These are phyloP conservation scores for Colletotrichum eleusines DNA, from an alignment of 2,329 filamentous ascomycete genomes.

Conservation along the genomic window DNA sequence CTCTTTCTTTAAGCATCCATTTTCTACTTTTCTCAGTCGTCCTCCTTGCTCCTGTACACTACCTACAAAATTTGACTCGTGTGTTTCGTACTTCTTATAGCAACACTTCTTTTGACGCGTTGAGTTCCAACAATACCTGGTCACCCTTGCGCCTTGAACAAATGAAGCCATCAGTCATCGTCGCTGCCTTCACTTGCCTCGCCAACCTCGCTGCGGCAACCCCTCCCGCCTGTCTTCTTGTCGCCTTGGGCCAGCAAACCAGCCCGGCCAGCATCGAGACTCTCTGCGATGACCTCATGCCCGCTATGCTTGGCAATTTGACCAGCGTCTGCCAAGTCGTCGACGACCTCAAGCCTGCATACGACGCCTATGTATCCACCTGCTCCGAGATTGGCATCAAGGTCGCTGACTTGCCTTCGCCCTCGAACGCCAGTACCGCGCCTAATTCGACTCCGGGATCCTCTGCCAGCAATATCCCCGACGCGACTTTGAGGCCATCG, in stretches of 20 bases:
- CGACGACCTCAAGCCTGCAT: slow-evolving; percentile 29
- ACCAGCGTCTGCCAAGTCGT: slow-evolving; percentile 26
- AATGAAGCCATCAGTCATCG: slow-evolving; percentile 26
- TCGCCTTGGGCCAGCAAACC: slow-evolving; percentile 38
- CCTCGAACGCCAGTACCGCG: background rate
- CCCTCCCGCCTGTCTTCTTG: slow-evolving; percentile 42
- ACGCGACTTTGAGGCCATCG: slow-evolving; percentile 11
- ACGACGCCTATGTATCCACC: slow-evolving; percentile 29
- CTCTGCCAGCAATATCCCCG: background rate
- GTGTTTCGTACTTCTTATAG: background rate
- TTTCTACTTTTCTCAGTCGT: background rate
- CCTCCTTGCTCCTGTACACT: background rate
- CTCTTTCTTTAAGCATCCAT: background rate
- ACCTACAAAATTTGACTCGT: background rate
- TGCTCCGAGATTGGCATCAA: slow-evolving; percentile 32
- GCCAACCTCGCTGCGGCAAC: slow-evolving; percentile 26
- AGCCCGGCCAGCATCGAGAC: slow-evolving; percentile 26
- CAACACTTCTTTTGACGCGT: background rate
- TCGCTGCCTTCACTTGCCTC: slow-evolving; percentile 32
- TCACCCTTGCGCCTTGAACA: background rate
- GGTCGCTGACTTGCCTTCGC: slow-evolving; percentile 18
- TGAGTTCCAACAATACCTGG: background rate
- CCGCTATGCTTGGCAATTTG: slow-evolving; percentile 39
- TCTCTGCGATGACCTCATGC: slow-evolving; percentile 39
- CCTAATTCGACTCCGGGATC: background rate